Conservation (phyloP, 495 filamentous ascomycete genomes). For the Hypoxylon fragiforme region DNA sequence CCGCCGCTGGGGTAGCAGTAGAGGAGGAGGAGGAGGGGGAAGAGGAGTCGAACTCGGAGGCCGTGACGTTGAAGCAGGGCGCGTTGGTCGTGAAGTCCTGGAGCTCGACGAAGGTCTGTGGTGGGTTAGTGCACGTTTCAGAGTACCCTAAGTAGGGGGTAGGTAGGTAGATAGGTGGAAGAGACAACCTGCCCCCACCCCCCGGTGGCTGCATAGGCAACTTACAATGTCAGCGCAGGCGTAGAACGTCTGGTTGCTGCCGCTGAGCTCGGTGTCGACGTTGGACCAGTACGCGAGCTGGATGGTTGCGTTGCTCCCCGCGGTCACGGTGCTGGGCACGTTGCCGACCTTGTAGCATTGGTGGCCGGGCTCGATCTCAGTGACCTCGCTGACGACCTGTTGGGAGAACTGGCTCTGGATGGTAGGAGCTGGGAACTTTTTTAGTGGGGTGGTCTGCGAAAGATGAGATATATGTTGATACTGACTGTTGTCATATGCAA, state of each 20-base stretch:
- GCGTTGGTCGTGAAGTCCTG: slow-evolving; percentile 44
- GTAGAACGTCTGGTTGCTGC: slow-evolving; percentile 54
- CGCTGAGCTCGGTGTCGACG: slow-evolving; percentile 39
- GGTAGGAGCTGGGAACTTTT: slow-evolving; percentile 38
- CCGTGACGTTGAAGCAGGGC: slow-evolving; percentile 56
- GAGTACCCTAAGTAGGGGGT: too few species aligned
- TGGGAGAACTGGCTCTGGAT: slow-evolving; percentile 49
- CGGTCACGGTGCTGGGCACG: slow-evolving; percentile 39
- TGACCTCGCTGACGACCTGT: slow-evolving; percentile 45
- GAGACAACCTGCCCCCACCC: too few species aligned
- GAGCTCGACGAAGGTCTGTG: slow-evolving; percentile 46
- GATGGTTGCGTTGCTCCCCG: slow-evolving; percentile 55
- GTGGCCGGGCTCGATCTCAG: slow-evolving; percentile 48
- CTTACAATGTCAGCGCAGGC: slow-evolving; percentile 53
- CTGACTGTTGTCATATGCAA: slow-evolving; percentile 52
- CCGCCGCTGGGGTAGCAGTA: slow-evolving; percentile 11
- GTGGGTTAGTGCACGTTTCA: too few species aligned
- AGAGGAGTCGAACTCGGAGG: slow-evolving; percentile 37
- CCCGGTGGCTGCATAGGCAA: not conserved
- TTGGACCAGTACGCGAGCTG: slow-evolving; percentile 54
- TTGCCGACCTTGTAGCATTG: slow-evolving; percentile 54
- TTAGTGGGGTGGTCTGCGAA: not conserved
- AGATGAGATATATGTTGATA: not conserved
- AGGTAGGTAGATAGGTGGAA: too few species aligned
- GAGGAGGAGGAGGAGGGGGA: slow-evolving; percentile 24